Conservation (phyloP, 2,329 filamentous ascomycete species). For the Coleophoma cylindrospora region DNA sequence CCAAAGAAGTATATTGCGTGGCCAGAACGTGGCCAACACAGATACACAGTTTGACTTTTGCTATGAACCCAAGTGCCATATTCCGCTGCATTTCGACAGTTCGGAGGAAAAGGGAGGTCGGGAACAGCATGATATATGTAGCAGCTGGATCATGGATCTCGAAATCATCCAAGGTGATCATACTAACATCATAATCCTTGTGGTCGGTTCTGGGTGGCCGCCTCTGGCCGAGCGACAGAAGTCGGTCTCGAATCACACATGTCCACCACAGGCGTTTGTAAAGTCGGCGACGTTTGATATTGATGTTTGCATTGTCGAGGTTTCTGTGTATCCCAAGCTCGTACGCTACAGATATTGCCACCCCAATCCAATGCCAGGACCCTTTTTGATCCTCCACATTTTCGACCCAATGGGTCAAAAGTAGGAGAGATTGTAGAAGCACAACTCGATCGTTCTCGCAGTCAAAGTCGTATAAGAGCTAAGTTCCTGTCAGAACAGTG, state of each 20-base stretch:
- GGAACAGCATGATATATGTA: constrained; percentile 57
- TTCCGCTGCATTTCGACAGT: constrained; percentile 69
- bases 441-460: constrained; percentile 84
- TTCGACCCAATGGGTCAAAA: constrained; percentile 96
- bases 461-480: constrained; percentile 85
- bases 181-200: constrained; percentile 85
- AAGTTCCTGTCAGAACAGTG: neutral
- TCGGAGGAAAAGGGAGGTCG: constrained; percentile 64
- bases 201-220: constrained; percentile 85
- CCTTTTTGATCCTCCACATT: constrained; percentile 93
- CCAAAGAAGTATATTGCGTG: constrained; percentile 83
- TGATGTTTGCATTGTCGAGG: constrained; percentile 66
- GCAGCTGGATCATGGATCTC: constrained; percentile 64
- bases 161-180: constrained; percentile 79
- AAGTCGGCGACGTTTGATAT: constrained; percentile 64
- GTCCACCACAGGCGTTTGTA: constrained; percentile 98
- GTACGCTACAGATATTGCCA: constrained; percentile 82
- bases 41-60: constrained; percentile 81
- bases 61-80: constrained; percentile 79
- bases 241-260: constrained; percentile 84
- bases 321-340: constrained; percentile 88
- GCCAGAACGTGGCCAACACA: constrained; percentile 84
- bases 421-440: constrained; percentile 75
- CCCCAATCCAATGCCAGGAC: constrained; percentile 96
- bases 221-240: constrained; percentile 87